These are phyloP conservation scores for Cicer yamashitae DNA, from an alignment of 306 rosid species.

Conservation along the genomic window DNA sequence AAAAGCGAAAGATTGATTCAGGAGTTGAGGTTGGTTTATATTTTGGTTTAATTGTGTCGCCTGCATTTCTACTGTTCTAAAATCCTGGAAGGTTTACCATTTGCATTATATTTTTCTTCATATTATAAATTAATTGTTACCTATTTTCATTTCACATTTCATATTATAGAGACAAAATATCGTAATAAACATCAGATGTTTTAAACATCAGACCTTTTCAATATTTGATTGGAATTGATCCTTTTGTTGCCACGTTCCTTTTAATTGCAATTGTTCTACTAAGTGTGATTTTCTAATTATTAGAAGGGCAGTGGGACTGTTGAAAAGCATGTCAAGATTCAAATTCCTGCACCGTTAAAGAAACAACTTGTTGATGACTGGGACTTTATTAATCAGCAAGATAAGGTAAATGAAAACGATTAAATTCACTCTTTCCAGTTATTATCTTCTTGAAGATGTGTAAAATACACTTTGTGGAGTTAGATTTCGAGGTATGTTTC, in stretches of 20 bases:
- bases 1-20: conserved; percentile 80
- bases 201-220: background rate
- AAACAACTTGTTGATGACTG: conserved; percentile 98
- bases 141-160: conserved; percentile 16
- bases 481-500: conserved; percentile 14
- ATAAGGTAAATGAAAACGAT: conserved; percentile 65
- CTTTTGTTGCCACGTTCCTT: conserved; percentile 1
- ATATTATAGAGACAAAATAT: conserved; percentile 22
- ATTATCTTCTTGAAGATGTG: conserved; percentile 16
- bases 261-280: conserved; percentile 37
- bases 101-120: conserved; percentile 11
- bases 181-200: conserved; percentile 21
- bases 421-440: conserved; percentile 30
- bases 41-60: conserved; percentile 35
- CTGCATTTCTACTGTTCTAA: conserved; percentile 7
- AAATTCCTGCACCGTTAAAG: conserved; percentile 86
- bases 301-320: conserved; percentile 69
- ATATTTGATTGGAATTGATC: conserved; percentile 27
- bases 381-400: conserved; percentile 86
- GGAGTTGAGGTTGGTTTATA: conserved; percentile 73
- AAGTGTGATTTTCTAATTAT: conserved; percentile 49
- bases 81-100: conserved; percentile 13
- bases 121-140: conserved; percentile 27
- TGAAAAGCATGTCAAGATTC: conserved; percentile 90
- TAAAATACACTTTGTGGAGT: conserved; percentile 28